phyloP scores from a whole-genome alignment of 1,284 basidiomycete genomes.

The Bondarzewia mesenterica region DNA sequence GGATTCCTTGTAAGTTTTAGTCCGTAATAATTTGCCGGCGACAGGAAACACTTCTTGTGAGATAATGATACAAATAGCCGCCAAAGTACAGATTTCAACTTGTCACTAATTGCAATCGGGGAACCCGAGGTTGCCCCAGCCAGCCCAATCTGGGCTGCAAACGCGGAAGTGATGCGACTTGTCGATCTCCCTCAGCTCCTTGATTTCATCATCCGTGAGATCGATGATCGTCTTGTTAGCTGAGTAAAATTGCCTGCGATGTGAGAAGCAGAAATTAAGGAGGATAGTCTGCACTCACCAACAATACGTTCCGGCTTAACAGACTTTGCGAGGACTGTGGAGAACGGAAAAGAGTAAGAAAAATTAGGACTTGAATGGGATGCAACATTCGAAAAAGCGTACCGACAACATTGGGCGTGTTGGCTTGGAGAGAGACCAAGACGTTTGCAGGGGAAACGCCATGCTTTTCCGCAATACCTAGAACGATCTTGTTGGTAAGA shows the following conservation, averaged over 20 bases:
- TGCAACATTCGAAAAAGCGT: slow-evolving; percentile 7
- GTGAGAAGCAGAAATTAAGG: neutral
- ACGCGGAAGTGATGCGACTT: slow-evolving; percentile 51
- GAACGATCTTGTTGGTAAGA: slow-evolving; percentile 47
- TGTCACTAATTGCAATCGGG: slow-evolving; percentile 35
- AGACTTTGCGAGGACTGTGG: slow-evolving; percentile 52
- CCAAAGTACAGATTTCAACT: too few relatives aligned
- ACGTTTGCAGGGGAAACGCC: slow-evolving; percentile 47
- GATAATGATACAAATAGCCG: too few relatives aligned
- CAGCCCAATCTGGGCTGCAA: slow-evolving; percentile 56
- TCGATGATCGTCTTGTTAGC: slow-evolving; percentile 50
- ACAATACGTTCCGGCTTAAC: slow-evolving; percentile 52
- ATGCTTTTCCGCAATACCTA: slow-evolving; percentile 47
- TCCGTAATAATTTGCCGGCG: too few relatives aligned
- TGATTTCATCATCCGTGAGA: slow-evolving; percentile 47
- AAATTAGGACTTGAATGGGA: slow-evolving; percentile 1
- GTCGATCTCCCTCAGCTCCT: slow-evolving; percentile 47
- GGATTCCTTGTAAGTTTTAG: too few relatives aligned
- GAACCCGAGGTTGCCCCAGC: slow-evolving; percentile 57
- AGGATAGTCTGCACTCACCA: slow-evolving; percentile 22
- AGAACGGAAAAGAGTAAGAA: neutral
- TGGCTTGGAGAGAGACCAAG: slow-evolving; percentile 59
- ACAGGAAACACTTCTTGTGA: too few relatives aligned
- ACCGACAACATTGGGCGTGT: slow-evolving; percentile 49
- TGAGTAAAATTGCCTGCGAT: slow-evolving; percentile 16